These are phyloP conservation scores for Jaapia argillacea DNA, from an alignment of 768 basidiomycete species.

Conservation along the genomic window DNA sequence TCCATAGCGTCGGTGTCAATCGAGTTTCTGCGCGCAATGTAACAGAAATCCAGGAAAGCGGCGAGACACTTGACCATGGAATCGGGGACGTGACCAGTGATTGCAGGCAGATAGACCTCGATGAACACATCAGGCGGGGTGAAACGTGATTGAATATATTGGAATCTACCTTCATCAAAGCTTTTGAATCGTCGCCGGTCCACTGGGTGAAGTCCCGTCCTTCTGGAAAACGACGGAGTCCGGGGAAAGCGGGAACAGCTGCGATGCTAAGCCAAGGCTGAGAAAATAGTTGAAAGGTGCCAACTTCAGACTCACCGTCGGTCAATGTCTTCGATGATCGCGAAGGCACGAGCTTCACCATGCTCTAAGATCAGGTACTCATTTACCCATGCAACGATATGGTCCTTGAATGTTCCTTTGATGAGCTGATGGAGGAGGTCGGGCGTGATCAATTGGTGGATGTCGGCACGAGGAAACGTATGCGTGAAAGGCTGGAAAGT, in stretches of 20 bases:
- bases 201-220: slow-evolving; percentile 25
- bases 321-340: slow-evolving; percentile 23
- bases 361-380: slow-evolving; percentile 15
- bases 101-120: slow-evolving; percentile 15
- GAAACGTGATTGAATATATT: background rate
- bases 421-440: slow-evolving; percentile 26
- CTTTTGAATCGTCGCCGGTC: slow-evolving; percentile 29
- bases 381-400: slow-evolving; percentile 23
- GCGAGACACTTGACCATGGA: slow-evolving; percentile 16
- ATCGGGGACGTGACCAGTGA: slow-evolving; percentile 17
- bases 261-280: slow-evolving; percentile 23
- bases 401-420: slow-evolving; percentile 29
- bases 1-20: slow-evolving; percentile 12
- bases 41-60: slow-evolving; percentile 22
- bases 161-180: slow-evolving; percentile 24
- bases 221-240: slow-evolving; percentile 19
- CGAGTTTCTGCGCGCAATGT: slow-evolving; percentile 12
- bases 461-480: slow-evolving; percentile 23
- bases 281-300: too few species aligned
- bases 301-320: slow-evolving; percentile 14
- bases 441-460: slow-evolving; percentile 21
- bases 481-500: slow-evolving; percentile 23
- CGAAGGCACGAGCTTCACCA: slow-evolving; percentile 6
- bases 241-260: slow-evolving; percentile 16
- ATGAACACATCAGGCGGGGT: background rate